Evolutionary conservation across 768 basidiomycete species (phyloP), one percentile per base, ranked within the genome.

Genomic region (Lentinula raphanica): DNA sequence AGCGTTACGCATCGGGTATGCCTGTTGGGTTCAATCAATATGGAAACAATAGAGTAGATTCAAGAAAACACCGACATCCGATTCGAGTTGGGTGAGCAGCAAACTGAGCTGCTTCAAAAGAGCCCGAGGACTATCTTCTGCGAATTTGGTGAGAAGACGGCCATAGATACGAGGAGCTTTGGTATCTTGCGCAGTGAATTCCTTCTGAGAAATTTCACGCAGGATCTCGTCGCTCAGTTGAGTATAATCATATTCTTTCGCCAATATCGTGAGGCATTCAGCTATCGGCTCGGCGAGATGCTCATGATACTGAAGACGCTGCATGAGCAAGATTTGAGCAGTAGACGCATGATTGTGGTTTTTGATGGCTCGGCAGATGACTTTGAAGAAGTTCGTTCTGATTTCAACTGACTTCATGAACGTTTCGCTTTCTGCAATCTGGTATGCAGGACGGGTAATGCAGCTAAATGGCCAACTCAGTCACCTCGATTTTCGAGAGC

Each of bases 1-100:
- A 1, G 94, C 92, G 76, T 94, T 89, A 40, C 97, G 92, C 86
- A 99, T 94, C 0, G 94, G 92, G 67, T 98, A 97, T 0, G 94
- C 87, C 94, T 97, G 64, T 13, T 19, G 9, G 11, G 11, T 36
- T 32, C 23, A 59, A 19, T 59, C 42, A 56, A 21, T 28, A 19
- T 17, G 12, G 3, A 3, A 45, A 29, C 0, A 2, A 5, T 15
- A 45, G 5, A 29, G 42, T n/a, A 31, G 23, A n/a, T n/a, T n/a
- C n/a, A 55, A 8, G 29, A 55, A 15, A 38, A n/a, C 8, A 66
- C 76, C 7, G 65, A 91, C 95, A 75, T 99, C 97, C 27, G 91
- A 93, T 66, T 99, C 96, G 13, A 98, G 75, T 64, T 98, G 95
- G 17, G 82, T 77, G 21, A 92, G 77, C 13, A 99, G 75, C 49